Evolutionary conservation across 2,329 filamentous ascomycete genomes (phyloP), one percentile per base, ranked within the genome.

Genomic region (Pseudogymnoascus sp.): DNA sequence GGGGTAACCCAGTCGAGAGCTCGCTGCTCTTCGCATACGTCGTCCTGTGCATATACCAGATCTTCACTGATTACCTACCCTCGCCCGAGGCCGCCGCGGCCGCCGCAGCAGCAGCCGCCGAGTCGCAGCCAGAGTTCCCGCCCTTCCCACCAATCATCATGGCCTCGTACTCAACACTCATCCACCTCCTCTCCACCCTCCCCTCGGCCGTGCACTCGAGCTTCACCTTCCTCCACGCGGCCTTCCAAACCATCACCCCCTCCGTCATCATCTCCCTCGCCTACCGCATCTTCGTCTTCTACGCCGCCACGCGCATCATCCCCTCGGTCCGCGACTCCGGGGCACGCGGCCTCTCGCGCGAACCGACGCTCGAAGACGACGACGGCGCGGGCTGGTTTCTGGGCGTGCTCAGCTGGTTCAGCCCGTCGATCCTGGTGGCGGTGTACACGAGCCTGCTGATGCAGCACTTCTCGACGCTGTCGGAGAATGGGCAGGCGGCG

Each of bases 11-110:
- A 2, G 90, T 98, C 62, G 93, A 99, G 77, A 96, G 91, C 69
- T 96, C 93, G 22, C 81, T 99, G 10, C 83, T 99, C 64, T 98
- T 99, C 73, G 93, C 95, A 71, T 99, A 99, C 76, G 86, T 97
- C 65, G 95, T 96, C n/a, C 87, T 99, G 66, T 98, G 93, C 79
- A 90, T 98, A 72, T 99, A 98, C 78, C 95, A 99, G 76, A 98
- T 98, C 75, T 98, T 98, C 76, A 99, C 95, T 71, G 95, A 99
- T 77, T 98, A 98, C 77, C 86, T 93, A 69, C 92, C 95, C 2
- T 93, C 90, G 4, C 76, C 83, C 16, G 86, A 83, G n/a, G 79
- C 83, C 28, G 79, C 82, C 33, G 82, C 85, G 31, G 78, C 80
- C 2, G 76, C 81, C 3, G 82, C 82, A 56, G 77, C 78, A 14